These are phyloP conservation scores for Rubia tinctorum DNA, from an alignment of 305 asterid genomes.

Conservation along the genomic window DNA sequence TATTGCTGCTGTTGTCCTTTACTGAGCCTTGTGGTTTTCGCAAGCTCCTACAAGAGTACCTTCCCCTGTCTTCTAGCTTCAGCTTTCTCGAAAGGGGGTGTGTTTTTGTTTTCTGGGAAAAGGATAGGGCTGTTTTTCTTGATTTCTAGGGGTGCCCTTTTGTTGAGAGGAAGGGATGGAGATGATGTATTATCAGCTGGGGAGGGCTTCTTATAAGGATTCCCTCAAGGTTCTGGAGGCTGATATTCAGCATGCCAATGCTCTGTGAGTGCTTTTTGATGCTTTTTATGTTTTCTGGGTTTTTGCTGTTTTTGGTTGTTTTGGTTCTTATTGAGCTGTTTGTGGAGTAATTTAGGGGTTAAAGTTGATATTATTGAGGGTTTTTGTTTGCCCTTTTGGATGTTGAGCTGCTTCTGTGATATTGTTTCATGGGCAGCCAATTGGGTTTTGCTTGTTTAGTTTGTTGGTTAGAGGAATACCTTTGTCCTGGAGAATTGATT, in stretches of 20 bases:
- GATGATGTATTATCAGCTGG: conserved; percentile 67
- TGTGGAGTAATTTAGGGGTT: neutral
- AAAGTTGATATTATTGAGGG: conserved; percentile 1
- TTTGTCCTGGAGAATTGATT: neutral
- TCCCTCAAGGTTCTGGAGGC: conserved; percentile 73
- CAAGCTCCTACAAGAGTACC: conserved; percentile 29
- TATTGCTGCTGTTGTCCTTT: conserved; percentile 29
- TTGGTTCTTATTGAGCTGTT: neutral
- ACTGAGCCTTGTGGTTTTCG: conserved; percentile 33
- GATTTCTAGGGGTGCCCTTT: conserved; percentile 6
- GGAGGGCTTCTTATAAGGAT: conserved; percentile 58
- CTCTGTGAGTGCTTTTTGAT: conserved; percentile 48
- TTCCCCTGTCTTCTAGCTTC: conserved; percentile 19
- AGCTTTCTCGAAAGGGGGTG: conserved; percentile 16
- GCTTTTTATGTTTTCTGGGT: conserved; percentile 16
- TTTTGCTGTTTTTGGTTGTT: conserved; percentile 8
- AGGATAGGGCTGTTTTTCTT: neutral
- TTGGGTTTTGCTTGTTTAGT: neutral
- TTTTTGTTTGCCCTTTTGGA: neutral
- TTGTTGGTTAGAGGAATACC: neutral
- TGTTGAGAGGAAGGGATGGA: conserved; percentile 33
- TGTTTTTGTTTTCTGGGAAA: neutral
- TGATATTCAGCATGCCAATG: conserved; percentile 83
- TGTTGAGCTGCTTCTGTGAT: neutral
- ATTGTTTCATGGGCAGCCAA: neutral